phyloP scores from a whole-genome alignment of 2,329 filamentous ascomycete species.

The Colletotrichum abscissum region DNA sequence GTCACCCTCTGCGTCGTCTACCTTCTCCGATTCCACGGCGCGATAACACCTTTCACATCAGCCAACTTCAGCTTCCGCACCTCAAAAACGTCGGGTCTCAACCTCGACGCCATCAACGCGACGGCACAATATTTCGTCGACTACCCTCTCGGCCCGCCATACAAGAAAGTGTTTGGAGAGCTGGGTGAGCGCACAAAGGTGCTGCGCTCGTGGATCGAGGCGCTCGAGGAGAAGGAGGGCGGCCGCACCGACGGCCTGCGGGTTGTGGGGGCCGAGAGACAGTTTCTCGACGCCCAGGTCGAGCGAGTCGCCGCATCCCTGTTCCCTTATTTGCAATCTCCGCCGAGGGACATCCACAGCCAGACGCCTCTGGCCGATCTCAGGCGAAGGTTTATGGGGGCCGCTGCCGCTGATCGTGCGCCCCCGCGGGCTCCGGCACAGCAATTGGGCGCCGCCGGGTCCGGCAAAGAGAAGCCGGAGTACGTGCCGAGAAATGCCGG shows the following conservation, averaged over 20 bases:
- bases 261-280: conserved; percentile 30
- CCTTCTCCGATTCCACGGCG: conserved; percentile 16
- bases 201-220: conserved; percentile 39
- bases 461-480: not conserved
- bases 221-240: conserved; percentile 12
- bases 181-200: conserved; percentile 43
- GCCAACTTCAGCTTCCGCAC: conserved; percentile 15
- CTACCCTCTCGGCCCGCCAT: conserved; percentile 43
- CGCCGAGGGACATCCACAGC: conserved; percentile 25
- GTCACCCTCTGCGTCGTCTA: conserved; percentile 18
- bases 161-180: conserved; percentile 46
- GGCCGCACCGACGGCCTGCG: not conserved
- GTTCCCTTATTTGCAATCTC: conserved; percentile 28
- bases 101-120: conserved; percentile 31
- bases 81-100: conserved; percentile 2
- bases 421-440: not conserved
- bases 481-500: conserved; percentile 40
- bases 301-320: conserved; percentile 35
- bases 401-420: not conserved
- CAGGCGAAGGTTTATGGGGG: conserved; percentile 31
- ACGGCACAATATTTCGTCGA: conserved; percentile 40
- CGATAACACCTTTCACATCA: conserved; percentile 17
- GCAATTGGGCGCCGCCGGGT: not conserved
- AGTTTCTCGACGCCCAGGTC: conserved; percentile 21
- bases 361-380: conserved; percentile 36